A percentile compares a stretch with the other conserved stretches of the same genome.
Conservation (phyloP, 2,329 filamentous ascomycete genomes). For the Sarocladiaceae sp. region DNA sequence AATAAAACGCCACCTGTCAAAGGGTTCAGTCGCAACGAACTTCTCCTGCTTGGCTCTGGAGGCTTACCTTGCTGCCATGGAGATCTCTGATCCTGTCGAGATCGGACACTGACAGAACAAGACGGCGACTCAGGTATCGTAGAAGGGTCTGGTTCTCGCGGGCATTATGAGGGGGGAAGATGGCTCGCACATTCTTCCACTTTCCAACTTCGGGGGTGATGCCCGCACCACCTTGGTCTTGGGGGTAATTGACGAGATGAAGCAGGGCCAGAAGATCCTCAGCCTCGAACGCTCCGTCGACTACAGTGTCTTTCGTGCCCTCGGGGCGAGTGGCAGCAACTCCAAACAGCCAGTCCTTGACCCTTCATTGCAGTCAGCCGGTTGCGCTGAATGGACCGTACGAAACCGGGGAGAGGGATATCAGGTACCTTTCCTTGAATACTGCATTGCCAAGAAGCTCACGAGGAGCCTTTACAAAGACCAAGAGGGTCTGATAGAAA, state of each 20-base stretch:
- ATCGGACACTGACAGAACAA: slow-evolving; percentile 45
- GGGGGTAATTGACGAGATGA: slow-evolving; percentile 58
- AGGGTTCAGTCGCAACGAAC: neutral
- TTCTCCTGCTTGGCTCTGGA: neutral
- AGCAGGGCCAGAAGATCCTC: slow-evolving; percentile 69
- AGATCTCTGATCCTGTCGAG: slow-evolving; percentile 58
- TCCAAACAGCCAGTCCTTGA: slow-evolving; percentile 72
- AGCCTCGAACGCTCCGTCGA: slow-evolving; percentile 51
- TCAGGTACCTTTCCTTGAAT: slow-evolving; percentile 58
- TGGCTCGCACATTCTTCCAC: slow-evolving; percentile 56
- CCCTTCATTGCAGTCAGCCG: slow-evolving; percentile 35
- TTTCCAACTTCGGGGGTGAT: slow-evolving; percentile 54
- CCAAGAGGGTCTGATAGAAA: slow-evolving; percentile 59
- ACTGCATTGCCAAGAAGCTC: slow-evolving; percentile 61
- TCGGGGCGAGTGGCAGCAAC: slow-evolving; percentile 61
- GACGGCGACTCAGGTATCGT: slow-evolving; percentile 48
- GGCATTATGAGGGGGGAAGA: slow-evolving; percentile 61
- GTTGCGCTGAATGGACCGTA: neutral
- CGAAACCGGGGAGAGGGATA: too few species aligned
- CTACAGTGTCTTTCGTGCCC: slow-evolving; percentile 46
- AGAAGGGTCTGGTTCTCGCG: slow-evolving; percentile 52
- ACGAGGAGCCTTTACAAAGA: slow-evolving; percentile 62
- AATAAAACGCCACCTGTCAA: slow-evolving; percentile 67
- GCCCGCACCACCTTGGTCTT: slow-evolving; percentile 56
- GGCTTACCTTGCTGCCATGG: slow-evolving; percentile 53